Base-by-base conservation (phyloP, 768 basidiomycete species). In the Collybiopsis confluens region DNA sequence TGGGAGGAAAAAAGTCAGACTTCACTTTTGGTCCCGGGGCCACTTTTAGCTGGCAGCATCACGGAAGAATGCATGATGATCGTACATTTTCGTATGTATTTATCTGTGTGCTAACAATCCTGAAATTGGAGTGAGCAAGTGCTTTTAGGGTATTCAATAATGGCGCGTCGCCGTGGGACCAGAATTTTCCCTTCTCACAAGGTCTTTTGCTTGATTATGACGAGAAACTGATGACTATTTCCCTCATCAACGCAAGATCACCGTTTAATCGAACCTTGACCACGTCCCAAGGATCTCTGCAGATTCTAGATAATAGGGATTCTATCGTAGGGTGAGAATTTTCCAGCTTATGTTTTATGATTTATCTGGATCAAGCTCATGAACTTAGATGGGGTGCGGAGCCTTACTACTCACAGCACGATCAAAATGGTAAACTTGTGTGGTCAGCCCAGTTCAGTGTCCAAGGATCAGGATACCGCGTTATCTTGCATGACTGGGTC, bases 41-140 rank as follows among this genome's bases (percentile, higher is more conserved):
- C 4, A 46, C 56, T 30, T 58, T 62, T 45, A 50, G 53, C 38
- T 62, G 50, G 50, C 61, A 62, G 41, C 59, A 62, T 33, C 59
- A 62, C 24, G 59, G 44, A 9, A 40, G 61, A n/a, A 56, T 42
- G 20, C 47, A 44, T 23, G 59, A 56, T 3, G 42, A 50, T 2
- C 18, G 52, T 33, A 30, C 40, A 21, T 52, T 47, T 26, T 55
- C 59, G 3, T 57, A 55, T 3, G 40, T 40, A 10, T 4, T 42
- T 7, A 4, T 13, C n/a, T n/a, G n/a, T n/a, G n/a, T n/a, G n/a
- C n/a, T n/a, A n/a, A n/a, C n/a, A n/a, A n/a, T n/a, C n/a, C n/a
- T n/a, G n/a, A n/a, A n/a, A n/a, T n/a, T 2, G 21, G 51, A 7
- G 20, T 45, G 38, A 40, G 8, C 13, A 16, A 9, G 23, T 23